Conservation (phyloP, 495 filamentous ascomycete species). For the Neurospora tetraspora region DNA sequence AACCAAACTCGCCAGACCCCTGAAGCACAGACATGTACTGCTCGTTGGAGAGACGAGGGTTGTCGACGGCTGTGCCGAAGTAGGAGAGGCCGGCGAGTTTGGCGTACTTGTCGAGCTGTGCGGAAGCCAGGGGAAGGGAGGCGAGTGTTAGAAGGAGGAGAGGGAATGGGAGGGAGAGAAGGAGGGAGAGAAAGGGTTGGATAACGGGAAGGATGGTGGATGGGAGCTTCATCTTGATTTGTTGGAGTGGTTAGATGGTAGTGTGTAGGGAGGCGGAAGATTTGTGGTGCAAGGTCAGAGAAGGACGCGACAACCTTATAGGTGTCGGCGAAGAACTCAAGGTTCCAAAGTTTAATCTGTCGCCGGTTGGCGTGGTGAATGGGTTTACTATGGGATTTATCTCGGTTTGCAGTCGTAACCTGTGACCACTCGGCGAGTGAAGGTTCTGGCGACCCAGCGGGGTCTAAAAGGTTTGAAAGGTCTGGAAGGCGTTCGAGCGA, state of each 20-base stretch:
- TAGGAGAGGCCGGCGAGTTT: constrained; percentile 40
- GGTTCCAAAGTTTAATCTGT: constrained; percentile 2
- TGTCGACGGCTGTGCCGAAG: constrained; percentile 51
- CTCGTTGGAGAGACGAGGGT: constrained; percentile 40
- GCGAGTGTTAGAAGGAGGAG: background rate
- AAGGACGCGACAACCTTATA: constrained; percentile 17
- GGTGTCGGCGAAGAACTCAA: constrained; percentile 8
- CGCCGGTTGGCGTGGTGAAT: constrained; percentile 15
- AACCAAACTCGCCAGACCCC: constrained; percentile 43
- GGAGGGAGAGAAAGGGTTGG: background rate
- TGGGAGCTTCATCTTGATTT: background rate
- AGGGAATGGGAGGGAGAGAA: background rate
- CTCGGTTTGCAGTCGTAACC: constrained; percentile 29
- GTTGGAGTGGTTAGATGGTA: background rate
- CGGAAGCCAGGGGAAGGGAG: background rate
- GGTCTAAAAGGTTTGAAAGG: background rate
- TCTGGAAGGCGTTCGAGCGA: background rate
- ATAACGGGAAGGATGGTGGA: background rate
- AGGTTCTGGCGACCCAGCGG: constrained; percentile 10
- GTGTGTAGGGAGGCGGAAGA: constrained; percentile 17
- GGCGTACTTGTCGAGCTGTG: constrained; percentile 37
- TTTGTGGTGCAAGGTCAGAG: constrained; percentile 24
- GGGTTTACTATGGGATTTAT: constrained; percentile 14
- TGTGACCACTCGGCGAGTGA: constrained; percentile 10
- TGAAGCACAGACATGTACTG: constrained; percentile 29